Conservation (phyloP, 345 rosid genomes). For the Lepidium aucheri region DNA sequence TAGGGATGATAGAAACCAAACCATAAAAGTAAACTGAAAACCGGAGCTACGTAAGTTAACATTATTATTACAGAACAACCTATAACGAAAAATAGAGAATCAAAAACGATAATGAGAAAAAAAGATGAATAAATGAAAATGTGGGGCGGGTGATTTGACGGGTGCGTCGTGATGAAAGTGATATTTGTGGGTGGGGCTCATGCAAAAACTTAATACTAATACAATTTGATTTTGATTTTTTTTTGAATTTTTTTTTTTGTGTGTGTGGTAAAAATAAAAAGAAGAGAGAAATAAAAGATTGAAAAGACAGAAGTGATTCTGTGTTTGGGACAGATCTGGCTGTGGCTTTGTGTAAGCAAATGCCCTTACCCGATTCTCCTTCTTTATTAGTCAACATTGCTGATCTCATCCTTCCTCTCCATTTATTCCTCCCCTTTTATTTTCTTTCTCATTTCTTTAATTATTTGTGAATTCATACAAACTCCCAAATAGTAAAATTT, state of each 20-base stretch:
- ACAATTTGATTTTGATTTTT: background rate
- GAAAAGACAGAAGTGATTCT: conserved; percentile 28
- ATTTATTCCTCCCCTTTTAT: background rate
- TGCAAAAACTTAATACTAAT: background rate
- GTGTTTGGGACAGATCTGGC: conserved; percentile 27
- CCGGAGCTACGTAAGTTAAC: background rate
- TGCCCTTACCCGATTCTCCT: conserved; percentile 18
- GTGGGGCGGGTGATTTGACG: conserved; percentile 23
- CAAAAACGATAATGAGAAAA: background rate
- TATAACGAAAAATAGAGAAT: background rate
- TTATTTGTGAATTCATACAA: too few species aligned
- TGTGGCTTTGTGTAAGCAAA: conserved; percentile 5
- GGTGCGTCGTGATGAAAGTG: background rate
- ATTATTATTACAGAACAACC: background rate
- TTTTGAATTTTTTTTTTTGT: too few species aligned
- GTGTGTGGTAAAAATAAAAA: background rate
- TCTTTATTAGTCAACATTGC: conserved; percentile 15
- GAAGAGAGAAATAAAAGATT: background rate
- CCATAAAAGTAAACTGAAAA: conserved; percentile 1
- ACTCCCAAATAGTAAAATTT: too few species aligned
- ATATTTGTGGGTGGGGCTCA: background rate
- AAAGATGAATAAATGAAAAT: background rate
- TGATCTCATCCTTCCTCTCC: conserved; percentile 10
- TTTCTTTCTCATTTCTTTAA: background rate
- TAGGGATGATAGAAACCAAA: conserved; percentile 1